Conservation (phyloP, 225 moss, liverwort and hornwort species). For the Ulota crispa region DNA sequence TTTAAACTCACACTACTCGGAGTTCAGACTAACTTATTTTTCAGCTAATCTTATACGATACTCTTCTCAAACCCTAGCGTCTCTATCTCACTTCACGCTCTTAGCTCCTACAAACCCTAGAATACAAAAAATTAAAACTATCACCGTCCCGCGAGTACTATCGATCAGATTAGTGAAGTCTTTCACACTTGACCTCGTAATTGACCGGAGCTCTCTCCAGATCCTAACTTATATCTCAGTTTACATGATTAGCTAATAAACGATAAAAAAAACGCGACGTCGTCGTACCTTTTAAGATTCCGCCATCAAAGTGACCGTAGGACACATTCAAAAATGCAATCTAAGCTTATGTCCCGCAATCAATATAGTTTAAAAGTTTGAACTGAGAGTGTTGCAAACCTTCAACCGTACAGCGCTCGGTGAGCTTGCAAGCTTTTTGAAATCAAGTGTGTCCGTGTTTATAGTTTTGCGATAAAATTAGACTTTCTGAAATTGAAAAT, state of each 20-base stretch:
- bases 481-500: neutral
- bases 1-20: neutral
- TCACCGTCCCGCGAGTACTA: neutral
- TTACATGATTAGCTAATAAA: neutral
- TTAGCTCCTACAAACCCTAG: slow-evolving; percentile 4
- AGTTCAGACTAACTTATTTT: neutral
- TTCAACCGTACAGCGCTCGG: slow-evolving; percentile 14
- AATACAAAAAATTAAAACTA: neutral
- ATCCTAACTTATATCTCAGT: neutral
- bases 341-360: neutral
- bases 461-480: slow-evolving; percentile 13
- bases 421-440: neutral
- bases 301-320: neutral
- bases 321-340: neutral
- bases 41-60: neutral
- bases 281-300: slow-evolving; percentile 21
- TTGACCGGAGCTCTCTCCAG: neutral
- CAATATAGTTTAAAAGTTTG: too few relatives aligned
- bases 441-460: neutral
- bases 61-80: slow-evolving; percentile 3
- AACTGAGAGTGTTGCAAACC: neutral
- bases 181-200: neutral
- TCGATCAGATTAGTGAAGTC: neutral
- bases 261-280: neutral
- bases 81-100: neutral